phyloP scores from a whole-genome alignment of 805 yeast genomes.

The Blastobotrys terrestris region DNA sequence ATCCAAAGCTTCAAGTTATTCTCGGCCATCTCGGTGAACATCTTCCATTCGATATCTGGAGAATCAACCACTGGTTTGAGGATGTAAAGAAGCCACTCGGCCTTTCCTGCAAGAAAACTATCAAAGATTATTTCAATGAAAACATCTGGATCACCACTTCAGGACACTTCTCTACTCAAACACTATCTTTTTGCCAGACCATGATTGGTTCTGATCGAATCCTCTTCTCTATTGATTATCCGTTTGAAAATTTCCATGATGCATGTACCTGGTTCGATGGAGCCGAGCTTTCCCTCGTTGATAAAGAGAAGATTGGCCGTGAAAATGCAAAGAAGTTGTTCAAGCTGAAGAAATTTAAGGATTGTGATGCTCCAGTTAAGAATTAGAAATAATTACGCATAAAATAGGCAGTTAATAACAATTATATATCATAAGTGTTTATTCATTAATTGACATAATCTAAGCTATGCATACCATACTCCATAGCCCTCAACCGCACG shows the following conservation, averaged over 20 bases:
- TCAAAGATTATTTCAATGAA: background rate
- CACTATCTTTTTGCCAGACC: background rate
- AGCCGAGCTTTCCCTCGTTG: background rate
- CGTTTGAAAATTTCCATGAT: background rate
- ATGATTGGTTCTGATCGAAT: background rate
- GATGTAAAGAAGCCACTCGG: background rate
- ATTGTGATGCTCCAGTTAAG: background rate
- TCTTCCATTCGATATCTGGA: background rate
- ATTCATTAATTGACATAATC: too few species aligned
- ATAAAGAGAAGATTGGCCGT: background rate
- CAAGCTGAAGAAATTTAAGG: background rate
- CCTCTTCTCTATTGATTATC: background rate
- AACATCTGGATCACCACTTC: background rate
- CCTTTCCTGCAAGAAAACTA: background rate
- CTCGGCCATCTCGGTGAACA: background rate
- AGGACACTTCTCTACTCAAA: background rate
- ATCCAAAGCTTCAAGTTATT: background rate
- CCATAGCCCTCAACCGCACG: too few species aligned
- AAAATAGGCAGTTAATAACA: too few species aligned
- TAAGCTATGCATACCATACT: too few species aligned
- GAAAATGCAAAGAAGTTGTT: background rate
- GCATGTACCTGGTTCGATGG: background rate
- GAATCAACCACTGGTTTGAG: background rate
- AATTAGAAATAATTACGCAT: background rate
- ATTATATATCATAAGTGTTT: too few species aligned